Evolutionary conservation across 106 monocot species (phyloP).

Genomic region (Acanthochlamys bracteata): DNA sequence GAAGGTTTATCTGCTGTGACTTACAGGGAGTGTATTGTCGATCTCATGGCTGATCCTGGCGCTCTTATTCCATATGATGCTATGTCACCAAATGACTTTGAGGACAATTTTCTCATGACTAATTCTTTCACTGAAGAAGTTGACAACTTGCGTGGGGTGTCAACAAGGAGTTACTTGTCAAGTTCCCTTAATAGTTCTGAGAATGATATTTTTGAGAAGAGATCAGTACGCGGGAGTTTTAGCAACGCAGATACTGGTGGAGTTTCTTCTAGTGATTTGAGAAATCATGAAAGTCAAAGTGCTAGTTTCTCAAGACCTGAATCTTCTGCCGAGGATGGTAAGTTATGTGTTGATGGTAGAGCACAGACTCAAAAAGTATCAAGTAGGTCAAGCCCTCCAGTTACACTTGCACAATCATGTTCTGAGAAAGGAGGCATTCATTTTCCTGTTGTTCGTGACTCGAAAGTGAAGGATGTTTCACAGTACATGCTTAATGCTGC

Average conservation of each 20-base stretch:
- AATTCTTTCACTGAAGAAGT: constrained; percentile 10
- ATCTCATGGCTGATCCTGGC: constrained; percentile 62
- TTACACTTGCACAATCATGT: constrained; percentile 29
- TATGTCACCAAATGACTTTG: constrained; percentile 18
- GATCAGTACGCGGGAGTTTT: constrained; percentile 4
- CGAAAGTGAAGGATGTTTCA: constrained; percentile 69
- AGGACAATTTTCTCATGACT: constrained; percentile 16
- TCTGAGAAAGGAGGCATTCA: constrained; percentile 39
- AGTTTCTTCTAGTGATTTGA: not conserved
- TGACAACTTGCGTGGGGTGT: constrained; percentile 8
- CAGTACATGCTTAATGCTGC: constrained; percentile 74
- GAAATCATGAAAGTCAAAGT: constrained; percentile 7
- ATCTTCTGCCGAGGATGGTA: constrained; percentile 12
- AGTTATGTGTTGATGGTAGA: not conserved
- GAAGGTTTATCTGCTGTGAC: not conserved
- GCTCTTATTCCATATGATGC: constrained; percentile 55
- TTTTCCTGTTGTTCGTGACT: constrained; percentile 23
- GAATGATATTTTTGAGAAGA: constrained; percentile 23
- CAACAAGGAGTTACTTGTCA: constrained; percentile 13
- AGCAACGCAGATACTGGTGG: constrained; percentile 18
- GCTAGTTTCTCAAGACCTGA: constrained; percentile 2
- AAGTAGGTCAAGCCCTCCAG: constrained; percentile 11
- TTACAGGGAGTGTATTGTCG: constrained; percentile 74
- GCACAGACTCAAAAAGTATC: constrained; percentile 15
- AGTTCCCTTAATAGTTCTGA: constrained; percentile 21